Base-by-base conservation (phyloP, 129 eudicot species). In the Gnaphalium uliginosum region DNA sequence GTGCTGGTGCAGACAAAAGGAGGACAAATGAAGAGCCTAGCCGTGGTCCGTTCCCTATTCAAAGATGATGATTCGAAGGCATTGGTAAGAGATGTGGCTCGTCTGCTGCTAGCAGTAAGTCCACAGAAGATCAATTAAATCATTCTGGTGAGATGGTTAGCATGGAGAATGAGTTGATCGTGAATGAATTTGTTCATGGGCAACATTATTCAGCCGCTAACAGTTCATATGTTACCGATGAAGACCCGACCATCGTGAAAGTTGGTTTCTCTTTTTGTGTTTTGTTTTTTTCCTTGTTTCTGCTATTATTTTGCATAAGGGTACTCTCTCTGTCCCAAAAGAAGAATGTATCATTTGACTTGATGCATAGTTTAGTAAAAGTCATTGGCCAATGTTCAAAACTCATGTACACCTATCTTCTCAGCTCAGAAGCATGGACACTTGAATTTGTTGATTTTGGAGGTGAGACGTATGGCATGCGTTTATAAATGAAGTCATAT, bases 151-250 rank as follows among this genome's bases (percentile, higher is more conserved):
- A 56, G 66, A 76, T 62, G 62, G 48, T 83, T 82, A 82, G 74
- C 75, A 19, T 73, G 79, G 96, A 95, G 82, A 95, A 95, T 84
- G 97, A 88, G 69, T 64, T 86, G 58, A 83, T 95, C 50, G 97
- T 95, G 57, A 91, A 95, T 80, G 99, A 89, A 78, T 78, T 82
- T 62, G 87, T 95, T 75, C 96, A 95, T 74, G 97, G 85, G 43
- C 89, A 81, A 65, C 92, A 74, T 13, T 88, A 81, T 39, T 68
- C 78, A 62, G 81, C 86, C 73, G 71, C 79, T 26, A 77, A 76
- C 65, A 74, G 66, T 69, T 73, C 73, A 19, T 76, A 53, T 62
- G 79, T 41, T 63, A 59, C 67, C 33, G 85, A 79, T 53, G 83
- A 84, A 65, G 76, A 68, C 76, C 83, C 89, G 6, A 77, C 69